Evolutionary conservation across 108 stramenopile genomes (phyloP).

Genomic region (Epipyxis sp.): DNA sequence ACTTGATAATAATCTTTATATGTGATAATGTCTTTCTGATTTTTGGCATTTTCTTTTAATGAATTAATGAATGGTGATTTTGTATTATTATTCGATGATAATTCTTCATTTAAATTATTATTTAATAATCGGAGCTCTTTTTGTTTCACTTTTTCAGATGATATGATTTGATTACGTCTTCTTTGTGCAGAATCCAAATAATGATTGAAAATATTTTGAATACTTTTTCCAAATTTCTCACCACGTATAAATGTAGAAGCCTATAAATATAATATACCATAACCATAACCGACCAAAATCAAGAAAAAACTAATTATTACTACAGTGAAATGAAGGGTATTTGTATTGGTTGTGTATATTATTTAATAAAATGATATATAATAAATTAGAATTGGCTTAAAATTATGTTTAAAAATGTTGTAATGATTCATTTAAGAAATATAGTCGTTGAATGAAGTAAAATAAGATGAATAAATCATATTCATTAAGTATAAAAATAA

Average conservation of each 20-base stretch:
- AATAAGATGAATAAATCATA: no score
- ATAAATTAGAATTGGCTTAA: no score
- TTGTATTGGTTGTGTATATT: no score
- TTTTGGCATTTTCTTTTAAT: not conserved
- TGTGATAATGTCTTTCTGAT: not conserved
- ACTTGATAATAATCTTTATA: not conserved
- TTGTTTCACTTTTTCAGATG: slow-evolving; percentile 10
- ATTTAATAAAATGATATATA: no score
- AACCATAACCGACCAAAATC: no score
- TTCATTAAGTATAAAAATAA: no score
- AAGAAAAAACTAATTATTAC: no score
- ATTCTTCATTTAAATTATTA: not conserved
- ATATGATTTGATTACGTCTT: not conserved
- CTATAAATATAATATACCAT: no score
- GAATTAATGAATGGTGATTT: not conserved
- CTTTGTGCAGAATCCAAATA: slow-evolving; percentile 11
- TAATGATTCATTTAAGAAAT: not conserved
- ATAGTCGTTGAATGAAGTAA: not conserved
- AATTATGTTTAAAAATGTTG: no score
- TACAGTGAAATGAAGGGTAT: no score
- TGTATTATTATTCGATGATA: not conserved
- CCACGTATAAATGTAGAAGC: no score
- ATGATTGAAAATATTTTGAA: slow-evolving; percentile 16
- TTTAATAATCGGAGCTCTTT: not conserved
- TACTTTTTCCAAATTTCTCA: not conserved